A percentile compares a stretch with the other conserved stretches of the same genome.
Conservation (phyloP, 176 grass and related monocot species). For the Hyparrhenia diplandra region DNA sequence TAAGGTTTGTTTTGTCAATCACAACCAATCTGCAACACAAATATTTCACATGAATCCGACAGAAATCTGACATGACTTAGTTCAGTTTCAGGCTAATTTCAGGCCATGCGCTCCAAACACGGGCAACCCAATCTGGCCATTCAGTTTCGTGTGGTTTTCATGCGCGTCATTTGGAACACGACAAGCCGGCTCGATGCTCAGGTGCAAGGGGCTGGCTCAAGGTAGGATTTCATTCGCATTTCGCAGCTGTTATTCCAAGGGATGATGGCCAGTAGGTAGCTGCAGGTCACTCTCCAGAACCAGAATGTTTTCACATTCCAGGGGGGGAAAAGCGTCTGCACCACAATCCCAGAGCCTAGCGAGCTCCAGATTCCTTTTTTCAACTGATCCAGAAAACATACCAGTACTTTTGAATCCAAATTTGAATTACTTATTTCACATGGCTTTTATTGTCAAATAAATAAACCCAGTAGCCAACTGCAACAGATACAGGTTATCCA, state of each 20-base stretch:
- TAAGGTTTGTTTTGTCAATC: no score
- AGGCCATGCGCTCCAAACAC: no score
- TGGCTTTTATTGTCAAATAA: slow-evolving; percentile 12
- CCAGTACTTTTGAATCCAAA: neutral
- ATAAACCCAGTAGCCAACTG: neutral
- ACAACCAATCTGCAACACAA: no score
- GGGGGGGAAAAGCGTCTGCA: neutral
- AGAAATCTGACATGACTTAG: no score
- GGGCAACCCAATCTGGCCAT: no score
- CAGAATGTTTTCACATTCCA: neutral
- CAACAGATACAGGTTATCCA: slow-evolving; percentile 12
- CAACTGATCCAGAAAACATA: neutral
- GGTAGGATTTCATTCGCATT: neutral
- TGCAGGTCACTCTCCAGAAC: neutral
- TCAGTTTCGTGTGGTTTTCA: neutral
- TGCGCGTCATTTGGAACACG: neutral
- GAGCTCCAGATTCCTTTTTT: neutral
- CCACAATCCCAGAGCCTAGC: neutral
- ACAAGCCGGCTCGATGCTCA: no score
- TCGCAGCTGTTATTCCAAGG: neutral
- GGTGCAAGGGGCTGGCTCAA: neutral
- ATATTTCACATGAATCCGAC: neutral
- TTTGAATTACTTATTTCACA: neutral
- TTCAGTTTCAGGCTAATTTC: no score
- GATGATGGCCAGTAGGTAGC: neutral